phyloP scores from a whole-genome alignment of 1,139 yeast species.

The Lodderomyces margitis region DNA sequence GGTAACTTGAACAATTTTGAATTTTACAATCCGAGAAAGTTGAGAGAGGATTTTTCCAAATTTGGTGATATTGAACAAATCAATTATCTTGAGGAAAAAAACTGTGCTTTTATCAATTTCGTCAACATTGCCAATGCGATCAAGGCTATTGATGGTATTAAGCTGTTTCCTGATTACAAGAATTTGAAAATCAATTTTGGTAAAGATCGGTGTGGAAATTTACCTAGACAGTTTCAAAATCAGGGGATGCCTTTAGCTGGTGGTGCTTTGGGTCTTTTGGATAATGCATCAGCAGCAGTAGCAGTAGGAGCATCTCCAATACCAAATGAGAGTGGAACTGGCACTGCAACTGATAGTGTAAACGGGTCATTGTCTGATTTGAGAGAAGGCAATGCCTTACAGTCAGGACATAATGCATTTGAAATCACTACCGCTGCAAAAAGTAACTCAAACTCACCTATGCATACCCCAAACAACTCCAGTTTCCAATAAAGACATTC shows the following conservation, averaged over 20 bases:
- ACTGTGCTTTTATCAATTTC: slow-evolving; percentile 80
- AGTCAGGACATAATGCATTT: slow-evolving; percentile 1
- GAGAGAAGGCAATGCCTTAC: not conserved
- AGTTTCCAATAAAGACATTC: not conserved
- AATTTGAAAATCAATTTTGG: slow-evolving; percentile 77
- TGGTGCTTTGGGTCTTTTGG: slow-evolving; percentile 19
- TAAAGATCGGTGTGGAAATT: slow-evolving; percentile 88
- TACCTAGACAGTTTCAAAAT: slow-evolving; percentile 55
- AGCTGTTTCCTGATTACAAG: slow-evolving; percentile 51
- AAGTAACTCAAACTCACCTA: not conserved
- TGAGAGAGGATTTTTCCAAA: slow-evolving; percentile 62
- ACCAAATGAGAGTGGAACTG: no score
- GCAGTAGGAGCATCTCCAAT: not conserved
- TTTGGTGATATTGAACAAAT: slow-evolving; percentile 84
- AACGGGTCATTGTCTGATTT: not conserved
- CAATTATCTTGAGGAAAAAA: slow-evolving; percentile 73
- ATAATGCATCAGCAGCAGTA: slow-evolving; percentile 10
- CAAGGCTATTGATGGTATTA: slow-evolving; percentile 67
- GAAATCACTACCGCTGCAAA: slow-evolving; percentile 4
- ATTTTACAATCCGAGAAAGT: slow-evolving; percentile 53
- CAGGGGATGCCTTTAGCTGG: slow-evolving; percentile 16
- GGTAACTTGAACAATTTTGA: slow-evolving; percentile 56
- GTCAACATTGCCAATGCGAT: slow-evolving; percentile 80
- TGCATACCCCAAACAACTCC: slow-evolving; percentile 1
- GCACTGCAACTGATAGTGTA: not conserved